Evolutionary conservation across 2,329 filamentous ascomycete genomes (phyloP), one percentile per base, ranked within the genome.

Genomic region (Bimuria novae-zelandiae): DNA sequence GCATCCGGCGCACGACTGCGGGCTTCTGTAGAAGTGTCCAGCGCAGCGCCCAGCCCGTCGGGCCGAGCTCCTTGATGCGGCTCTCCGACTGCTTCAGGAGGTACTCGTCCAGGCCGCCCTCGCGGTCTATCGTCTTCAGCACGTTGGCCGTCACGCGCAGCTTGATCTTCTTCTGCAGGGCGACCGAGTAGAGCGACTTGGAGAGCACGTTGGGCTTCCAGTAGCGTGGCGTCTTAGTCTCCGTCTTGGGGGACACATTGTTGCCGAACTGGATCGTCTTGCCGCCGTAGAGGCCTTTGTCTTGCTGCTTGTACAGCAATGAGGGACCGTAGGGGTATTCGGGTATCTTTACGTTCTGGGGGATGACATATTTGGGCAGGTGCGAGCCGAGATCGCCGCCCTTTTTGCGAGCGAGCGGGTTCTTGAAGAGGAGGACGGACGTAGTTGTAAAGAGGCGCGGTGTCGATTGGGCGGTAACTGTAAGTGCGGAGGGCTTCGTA

Each of bases 51-150:
- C 94, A 99, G 6, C 94, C 94, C 60, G 88, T 88, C 47, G 93
- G 86, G 4, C 94, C 94, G 52, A 99, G 80, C 75, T 96, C 90
- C 78, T 87, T 89, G 69, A 97, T 82, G 59, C 94, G 84, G 35
- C 81, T 82, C 14, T 88, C 79, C 76, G 91, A 94, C 71, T 86
- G 83, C 62, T 91, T 92, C 36, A 96, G 80, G 40, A 99, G 80
- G 77, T 99, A 99, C 68, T 92, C 86, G 74, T 99, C 94, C 59
- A 99, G 80, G 7, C 94, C 92, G 54, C 93, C 93, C 57, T 88
- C 85, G 71, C 92, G 93, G 70, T 90, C 86, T 69, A 97, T 89
- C 30, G 74, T 79, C 57, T 77, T 70, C 54, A 81, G 79, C 22
- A 91, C 89, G 51, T 84, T 82, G 35, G 88, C 81, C 6, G 87